Evolutionary conservation across 78 protist species (phyloP), one percentile per base, ranked within the genome.

Genomic region (Chrysochromulina tobinii): DNA sequence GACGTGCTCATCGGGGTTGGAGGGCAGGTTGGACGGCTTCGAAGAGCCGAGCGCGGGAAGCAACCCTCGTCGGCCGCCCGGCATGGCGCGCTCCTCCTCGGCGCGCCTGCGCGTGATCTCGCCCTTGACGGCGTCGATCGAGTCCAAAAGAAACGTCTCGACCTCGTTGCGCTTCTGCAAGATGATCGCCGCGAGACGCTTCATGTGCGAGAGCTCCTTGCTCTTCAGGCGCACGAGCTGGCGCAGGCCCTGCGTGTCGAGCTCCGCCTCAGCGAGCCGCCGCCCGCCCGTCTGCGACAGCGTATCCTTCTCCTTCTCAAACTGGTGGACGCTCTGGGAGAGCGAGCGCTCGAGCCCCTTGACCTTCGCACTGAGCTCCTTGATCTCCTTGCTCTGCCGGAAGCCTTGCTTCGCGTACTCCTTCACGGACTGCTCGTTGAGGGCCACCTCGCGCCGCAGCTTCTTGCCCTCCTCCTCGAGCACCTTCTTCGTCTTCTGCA

Each of bases 401-500:
- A 50, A 81, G 18, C 87, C 87, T 48, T 81, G 87, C 48, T 81
- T 81, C 27, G 87, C 64, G 66, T 81, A 81, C 66, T 81, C 87
- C 66, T 81, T 53, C 18, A 81, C 54, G 14, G 53, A 5, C 5
- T 81, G 20, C 87, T 81, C 64, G 87, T 81, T 81, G 48, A 81
- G 66, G 8, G 53, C 48, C 15, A 81, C 87, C 59, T 81, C 87
- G 50, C 87, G 59, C 48, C 50, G 61, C 69, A 81, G 66, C 66
- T 51, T 8, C 66, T 57, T 21, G 50, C 57, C 57, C 87, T 81
- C 87, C 48, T 81, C 87, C 48, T 81, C 87, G 48, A 53, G 50
- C 66, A 7, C 12, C 38, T 23, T 9, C 54, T 57, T 81, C 55
- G 20, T 7, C 38, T 51, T n/a, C 61, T 81, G 87, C 38, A 81